Conservation (phyloP, 108 stramenopile genomes). For the Stephanodiscus minutulus region DNA sequence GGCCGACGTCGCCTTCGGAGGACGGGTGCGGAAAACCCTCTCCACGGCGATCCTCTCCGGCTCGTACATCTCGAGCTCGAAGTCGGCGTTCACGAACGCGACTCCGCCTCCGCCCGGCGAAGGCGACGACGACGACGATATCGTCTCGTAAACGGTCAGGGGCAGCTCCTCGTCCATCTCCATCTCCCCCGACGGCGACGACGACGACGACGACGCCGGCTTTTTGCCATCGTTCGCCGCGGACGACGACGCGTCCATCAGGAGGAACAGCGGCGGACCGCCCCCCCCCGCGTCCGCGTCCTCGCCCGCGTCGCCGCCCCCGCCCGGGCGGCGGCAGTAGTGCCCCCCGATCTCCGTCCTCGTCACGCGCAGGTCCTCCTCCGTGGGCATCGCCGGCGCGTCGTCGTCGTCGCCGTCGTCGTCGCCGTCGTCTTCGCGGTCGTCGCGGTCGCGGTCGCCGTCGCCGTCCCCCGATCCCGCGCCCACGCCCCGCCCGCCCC, state of each 20-base stretch:
- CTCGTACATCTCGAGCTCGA: constrained; percentile 71
- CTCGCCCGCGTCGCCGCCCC: constrained; percentile 10
- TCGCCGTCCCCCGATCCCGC: too few species aligned
- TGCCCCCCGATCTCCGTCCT: constrained; percentile 49
- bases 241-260: constrained; percentile 49
- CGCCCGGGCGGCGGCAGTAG: constrained; percentile 11
- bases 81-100: constrained; percentile 57
- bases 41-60: constrained; percentile 84
- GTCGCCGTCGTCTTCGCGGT: constrained; percentile 40
- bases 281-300: constrained; percentile 39
- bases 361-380: constrained; percentile 59
- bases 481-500: too few species aligned
- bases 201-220: neutral
- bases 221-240: too few species aligned
- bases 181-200: constrained; percentile 8
- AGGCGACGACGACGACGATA: constrained; percentile 7
- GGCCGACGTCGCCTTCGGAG: constrained; percentile 5
- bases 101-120: neutral
- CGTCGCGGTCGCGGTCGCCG: too few species aligned
- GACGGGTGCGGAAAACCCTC: constrained; percentile 65
- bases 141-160: constrained; percentile 57
- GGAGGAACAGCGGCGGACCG: constrained; percentile 47
- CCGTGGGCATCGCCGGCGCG: constrained; percentile 35
- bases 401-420: constrained; percentile 20
- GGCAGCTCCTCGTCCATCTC: constrained; percentile 52